Evolutionary conservation across 202 grass and related monocot genomes (phyloP).

Genomic region (Panicum hallii): DNA sequence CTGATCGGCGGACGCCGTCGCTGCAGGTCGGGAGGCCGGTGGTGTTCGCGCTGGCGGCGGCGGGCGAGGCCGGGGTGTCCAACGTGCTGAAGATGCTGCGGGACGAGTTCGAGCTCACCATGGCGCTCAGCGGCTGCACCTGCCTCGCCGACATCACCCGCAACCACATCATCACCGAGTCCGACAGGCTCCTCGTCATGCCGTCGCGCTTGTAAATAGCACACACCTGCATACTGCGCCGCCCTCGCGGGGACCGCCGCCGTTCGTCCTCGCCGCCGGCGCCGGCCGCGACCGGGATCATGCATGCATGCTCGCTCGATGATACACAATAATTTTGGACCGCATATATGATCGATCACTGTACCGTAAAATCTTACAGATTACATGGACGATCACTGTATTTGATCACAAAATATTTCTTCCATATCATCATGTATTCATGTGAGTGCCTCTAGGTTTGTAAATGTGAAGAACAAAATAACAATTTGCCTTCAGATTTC

Average conservation of each 20-base stretch:
- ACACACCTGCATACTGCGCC: neutral
- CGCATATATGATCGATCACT: neutral
- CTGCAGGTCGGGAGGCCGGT: slow-evolving; percentile 83
- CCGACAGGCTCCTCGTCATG: slow-evolving; percentile 60
- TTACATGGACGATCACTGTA: neutral
- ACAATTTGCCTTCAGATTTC: neutral
- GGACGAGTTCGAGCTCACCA: slow-evolving; percentile 92
- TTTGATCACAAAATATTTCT: neutral
- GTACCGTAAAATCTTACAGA: neutral
- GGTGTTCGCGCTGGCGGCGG: slow-evolving; percentile 86
- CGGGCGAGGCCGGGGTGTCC: slow-evolving; percentile 74
- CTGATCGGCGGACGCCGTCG: neutral
- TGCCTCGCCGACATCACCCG: slow-evolving; percentile 87
- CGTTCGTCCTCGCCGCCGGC: neutral
- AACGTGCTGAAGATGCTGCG: slow-evolving; percentile 90
- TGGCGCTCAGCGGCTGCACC: slow-evolving; percentile 87
- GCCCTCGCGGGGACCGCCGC: neutral
- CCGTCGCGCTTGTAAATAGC: slow-evolving; percentile 62
- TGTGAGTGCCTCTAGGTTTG: neutral
- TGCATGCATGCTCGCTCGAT: neutral
- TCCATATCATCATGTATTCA: neutral
- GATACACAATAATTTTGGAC: neutral
- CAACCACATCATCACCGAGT: slow-evolving; percentile 85
- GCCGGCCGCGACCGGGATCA: neutral
- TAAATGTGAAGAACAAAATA: neutral